Percentiles rank a stretch among this genome's conserved stretches.
These are phyloP conservation scores for Emericellopsis terricola DNA, from an alignment of 495 filamentous ascomycete genomes.

Conservation along the genomic window DNA sequence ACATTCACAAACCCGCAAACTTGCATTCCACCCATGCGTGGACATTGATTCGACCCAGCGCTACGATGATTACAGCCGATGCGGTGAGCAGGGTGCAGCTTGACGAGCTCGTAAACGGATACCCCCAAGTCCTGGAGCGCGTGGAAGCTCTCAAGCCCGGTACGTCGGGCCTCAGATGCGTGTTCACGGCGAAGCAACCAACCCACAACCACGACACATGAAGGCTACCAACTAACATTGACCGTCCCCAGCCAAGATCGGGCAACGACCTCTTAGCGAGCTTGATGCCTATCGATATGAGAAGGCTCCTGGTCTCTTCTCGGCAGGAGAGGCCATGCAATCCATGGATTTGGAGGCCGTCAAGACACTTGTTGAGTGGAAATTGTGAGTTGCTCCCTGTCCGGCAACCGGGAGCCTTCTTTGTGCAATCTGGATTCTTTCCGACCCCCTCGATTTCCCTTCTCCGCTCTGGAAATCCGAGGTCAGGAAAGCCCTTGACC, in stretches of 20 bases:
- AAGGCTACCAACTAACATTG: conserved; percentile 3
- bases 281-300: conserved; percentile 30
- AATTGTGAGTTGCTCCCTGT: conserved; percentile 39
- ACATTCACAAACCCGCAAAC: too few relatives aligned
- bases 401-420: too few relatives aligned
- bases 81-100: conserved; percentile 9
- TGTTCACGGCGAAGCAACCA: background rate
- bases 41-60: too few relatives aligned
- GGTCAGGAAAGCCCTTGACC: background rate
- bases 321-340: conserved; percentile 7
- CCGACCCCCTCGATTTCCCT: background rate
- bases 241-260: conserved; percentile 15
- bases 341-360: conserved; percentile 24
- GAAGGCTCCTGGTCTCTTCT: conserved; percentile 20
- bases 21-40: too few relatives aligned
- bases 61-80: conserved; percentile 5
- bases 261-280: conserved; percentile 24
- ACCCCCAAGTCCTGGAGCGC: conserved; percentile 18
- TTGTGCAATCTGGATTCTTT: too few relatives aligned
- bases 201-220: conserved; percentile 1
- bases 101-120: conserved; percentile 12
- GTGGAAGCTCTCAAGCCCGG: conserved; percentile 21
- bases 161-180: conserved; percentile 7
- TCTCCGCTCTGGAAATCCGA: background rate
- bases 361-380: conserved; percentile 52